Evolutionary conservation across 768 basidiomycete species (phyloP).

Genomic region (Leucocoprinus leucothites): DNA sequence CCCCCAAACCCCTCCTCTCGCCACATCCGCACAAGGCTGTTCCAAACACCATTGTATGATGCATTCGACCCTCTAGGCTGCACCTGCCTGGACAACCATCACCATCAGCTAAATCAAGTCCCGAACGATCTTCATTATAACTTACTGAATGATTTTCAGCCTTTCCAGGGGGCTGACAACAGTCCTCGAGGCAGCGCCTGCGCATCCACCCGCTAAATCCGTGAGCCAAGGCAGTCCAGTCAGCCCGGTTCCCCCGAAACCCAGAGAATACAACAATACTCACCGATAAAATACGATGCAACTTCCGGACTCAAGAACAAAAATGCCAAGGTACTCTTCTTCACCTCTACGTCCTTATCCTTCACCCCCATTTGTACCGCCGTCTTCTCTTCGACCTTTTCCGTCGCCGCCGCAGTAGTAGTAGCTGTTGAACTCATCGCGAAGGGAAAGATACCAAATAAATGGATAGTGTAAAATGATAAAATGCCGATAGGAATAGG

Average conservation of each 20-base stretch:
- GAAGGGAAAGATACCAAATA: background rate
- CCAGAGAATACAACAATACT: constrained; percentile 12
- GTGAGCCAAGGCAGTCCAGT: constrained; percentile 9
- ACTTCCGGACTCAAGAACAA: constrained; percentile 35
- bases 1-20: constrained; percentile 89
- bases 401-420: background rate
- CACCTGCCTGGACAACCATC: constrained; percentile 67
- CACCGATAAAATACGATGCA: constrained; percentile 43
- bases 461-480: background rate
- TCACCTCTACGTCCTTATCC: constrained; percentile 9
- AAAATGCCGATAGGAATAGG: background rate
- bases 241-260: background rate
- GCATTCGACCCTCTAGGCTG: constrained; percentile 62
- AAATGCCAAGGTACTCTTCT: constrained; percentile 9
- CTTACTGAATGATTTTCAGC: constrained; percentile 95
- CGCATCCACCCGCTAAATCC: constrained; percentile 48
- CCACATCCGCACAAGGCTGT: constrained; percentile 87
- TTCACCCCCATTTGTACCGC: background rate
- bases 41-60: constrained; percentile 84
- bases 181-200: constrained; percentile 75
- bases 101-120: background rate
- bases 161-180: constrained; percentile 91
- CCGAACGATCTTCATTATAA: constrained; percentile 18
- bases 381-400: background rate
- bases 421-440: background rate